These are phyloP conservation scores for Euphorbia celastroides DNA, from an alignment of 441 rosid species.

Conservation along the genomic window DNA sequence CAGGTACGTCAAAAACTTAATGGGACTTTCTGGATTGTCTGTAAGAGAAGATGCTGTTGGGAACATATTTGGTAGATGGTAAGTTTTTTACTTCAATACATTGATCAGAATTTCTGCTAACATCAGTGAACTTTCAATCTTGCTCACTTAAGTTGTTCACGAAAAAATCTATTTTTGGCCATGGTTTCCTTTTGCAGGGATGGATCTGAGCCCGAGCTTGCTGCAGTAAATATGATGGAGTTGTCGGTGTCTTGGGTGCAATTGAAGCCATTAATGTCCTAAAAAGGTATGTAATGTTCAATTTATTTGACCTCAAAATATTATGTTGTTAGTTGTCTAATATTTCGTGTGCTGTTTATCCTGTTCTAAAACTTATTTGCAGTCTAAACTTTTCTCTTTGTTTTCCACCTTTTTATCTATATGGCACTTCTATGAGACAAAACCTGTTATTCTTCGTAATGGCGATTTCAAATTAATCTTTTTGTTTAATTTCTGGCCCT, in stretches of 20 bases:
- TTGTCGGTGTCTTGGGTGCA: conserved; percentile 92
- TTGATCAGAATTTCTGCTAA: background rate
- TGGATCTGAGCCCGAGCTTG: conserved; percentile 59
- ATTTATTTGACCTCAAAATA: too few relatives aligned
- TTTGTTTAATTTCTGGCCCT: background rate
- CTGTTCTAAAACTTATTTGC: background rate
- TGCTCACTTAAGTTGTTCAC: background rate
- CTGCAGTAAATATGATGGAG: conserved; percentile 88
- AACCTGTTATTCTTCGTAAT: background rate
- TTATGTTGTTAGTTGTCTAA: too few relatives aligned
- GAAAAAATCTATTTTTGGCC: background rate
- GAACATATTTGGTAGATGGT: conserved; percentile 89
- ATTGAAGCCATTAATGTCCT: conserved; percentile 82
- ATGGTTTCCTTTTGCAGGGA: conserved; percentile 39
- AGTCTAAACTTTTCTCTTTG: background rate
- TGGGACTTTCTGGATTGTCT: conserved; percentile 72
- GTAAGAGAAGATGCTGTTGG: conserved; percentile 95
- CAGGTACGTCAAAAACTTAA: conserved; percentile 70
- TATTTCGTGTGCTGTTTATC: background rate
- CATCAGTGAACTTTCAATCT: background rate
- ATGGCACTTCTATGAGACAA: too few relatives aligned
- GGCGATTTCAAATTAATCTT: background rate
- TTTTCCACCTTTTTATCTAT: background rate
- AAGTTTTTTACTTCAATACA: conserved; percentile 25
- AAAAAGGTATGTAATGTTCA: conserved; percentile 42